Evolutionary conservation across 805 yeast genomes (phyloP).

Genomic region (Candida gorgasii): DNA sequence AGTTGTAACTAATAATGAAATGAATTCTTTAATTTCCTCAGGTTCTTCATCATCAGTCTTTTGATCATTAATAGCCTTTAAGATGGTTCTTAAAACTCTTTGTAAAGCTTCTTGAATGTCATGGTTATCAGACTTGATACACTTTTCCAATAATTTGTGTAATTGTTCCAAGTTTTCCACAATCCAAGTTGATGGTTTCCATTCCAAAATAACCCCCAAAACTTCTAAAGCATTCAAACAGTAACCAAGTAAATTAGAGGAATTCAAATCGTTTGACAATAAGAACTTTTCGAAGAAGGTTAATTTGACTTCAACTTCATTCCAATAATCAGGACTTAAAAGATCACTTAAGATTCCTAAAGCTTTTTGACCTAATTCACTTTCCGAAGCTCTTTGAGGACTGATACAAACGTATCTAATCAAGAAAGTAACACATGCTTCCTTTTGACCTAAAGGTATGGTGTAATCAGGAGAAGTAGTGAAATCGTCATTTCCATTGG

Average conservation of each 20-base stretch:
- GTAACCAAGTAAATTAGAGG: constrained; percentile 69
- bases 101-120: constrained; percentile 85
- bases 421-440: constrained; percentile 85
- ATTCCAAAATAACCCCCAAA: constrained; percentile 75
- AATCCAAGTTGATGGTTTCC: constrained; percentile 79
- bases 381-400: constrained; percentile 81
- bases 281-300: constrained; percentile 86
- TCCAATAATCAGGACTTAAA: constrained; percentile 75
- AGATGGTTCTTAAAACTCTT: constrained; percentile 66
- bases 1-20: constrained; percentile 60
- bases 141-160: constrained; percentile 74
- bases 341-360: constrained; percentile 73
- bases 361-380: constrained; percentile 79
- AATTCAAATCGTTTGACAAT: constrained; percentile 70
- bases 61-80: constrained; percentile 61
- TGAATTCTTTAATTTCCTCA: constrained; percentile 63
- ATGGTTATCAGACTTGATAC: constrained; percentile 78
- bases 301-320: constrained; percentile 83
- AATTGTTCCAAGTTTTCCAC: constrained; percentile 66
- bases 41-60: constrained; percentile 50
- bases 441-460: constrained; percentile 78
- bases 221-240: constrained; percentile 92
- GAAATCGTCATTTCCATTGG: constrained; percentile 28
- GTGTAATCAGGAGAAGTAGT: constrained; percentile 52
- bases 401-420: constrained; percentile 86